phyloP scores from a whole-genome alignment of 208 protist species.

The Willaertia magna region DNA sequence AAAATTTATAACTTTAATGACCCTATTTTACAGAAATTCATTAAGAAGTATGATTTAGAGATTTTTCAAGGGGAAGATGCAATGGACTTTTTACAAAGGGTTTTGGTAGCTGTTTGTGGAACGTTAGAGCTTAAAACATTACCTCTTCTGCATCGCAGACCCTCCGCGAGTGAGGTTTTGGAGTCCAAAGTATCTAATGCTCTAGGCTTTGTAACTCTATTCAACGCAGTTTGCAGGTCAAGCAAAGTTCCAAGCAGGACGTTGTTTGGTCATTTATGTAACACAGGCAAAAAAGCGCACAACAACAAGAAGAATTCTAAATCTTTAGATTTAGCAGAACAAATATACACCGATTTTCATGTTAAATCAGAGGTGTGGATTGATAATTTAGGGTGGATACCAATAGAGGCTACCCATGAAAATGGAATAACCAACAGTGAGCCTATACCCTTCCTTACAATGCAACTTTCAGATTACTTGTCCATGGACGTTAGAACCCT shows the following conservation, averaged over 20 bases:
- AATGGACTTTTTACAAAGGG: not conserved
- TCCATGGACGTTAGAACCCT: not conserved
- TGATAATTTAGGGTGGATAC: not conserved
- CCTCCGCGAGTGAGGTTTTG: not conserved
- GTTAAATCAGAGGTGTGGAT: not conserved
- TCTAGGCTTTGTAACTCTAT: not conserved
- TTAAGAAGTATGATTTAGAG: not conserved
- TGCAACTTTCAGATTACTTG: not conserved
- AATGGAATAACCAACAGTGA: not conserved
- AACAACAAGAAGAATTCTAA: not conserved
- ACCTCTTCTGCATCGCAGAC: not conserved
- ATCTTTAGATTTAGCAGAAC: not conserved
- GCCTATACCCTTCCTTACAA: not conserved
- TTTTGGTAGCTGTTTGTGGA: not conserved
- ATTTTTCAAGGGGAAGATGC: not conserved
- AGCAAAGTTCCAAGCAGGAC: not conserved
- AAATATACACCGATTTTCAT: not conserved
- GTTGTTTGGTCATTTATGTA: not conserved
- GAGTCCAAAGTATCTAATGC: not conserved
- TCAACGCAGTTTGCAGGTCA: not conserved
- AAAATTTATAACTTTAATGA: not conserved
- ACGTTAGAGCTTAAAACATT: not conserved
- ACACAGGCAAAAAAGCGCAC: not conserved
- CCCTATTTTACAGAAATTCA: not conserved
- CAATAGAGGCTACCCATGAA: not conserved